phyloP scores from a whole-genome alignment of 768 basidiomycete genomes.

The Leccinum arenicola region DNA sequence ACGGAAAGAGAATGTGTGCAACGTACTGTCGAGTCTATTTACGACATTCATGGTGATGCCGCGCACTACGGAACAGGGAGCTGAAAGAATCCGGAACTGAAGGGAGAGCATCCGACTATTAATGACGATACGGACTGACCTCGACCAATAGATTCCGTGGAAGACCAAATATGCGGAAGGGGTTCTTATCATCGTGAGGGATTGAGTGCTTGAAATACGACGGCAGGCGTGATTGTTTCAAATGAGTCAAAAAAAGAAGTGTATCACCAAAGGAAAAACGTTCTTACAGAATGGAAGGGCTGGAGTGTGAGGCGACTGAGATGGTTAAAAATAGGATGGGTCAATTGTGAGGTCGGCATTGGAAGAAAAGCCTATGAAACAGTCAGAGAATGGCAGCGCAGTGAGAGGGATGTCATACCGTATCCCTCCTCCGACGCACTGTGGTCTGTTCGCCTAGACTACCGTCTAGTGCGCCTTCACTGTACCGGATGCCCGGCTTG shows the following conservation, averaged over 20 bases:
- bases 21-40: constrained; percentile 62
- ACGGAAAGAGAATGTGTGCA: background rate
- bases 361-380: constrained; percentile 42
- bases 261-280: too few species aligned
- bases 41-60: constrained; percentile 57
- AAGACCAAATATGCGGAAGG: too few species aligned
- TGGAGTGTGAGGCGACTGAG: constrained; percentile 37
- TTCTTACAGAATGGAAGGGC: constrained; percentile 41
- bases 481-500: constrained; percentile 12
- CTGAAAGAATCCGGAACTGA: constrained; percentile 67
- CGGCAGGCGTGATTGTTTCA: too few species aligned
- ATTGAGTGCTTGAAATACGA: too few species aligned
- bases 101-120: background rate
- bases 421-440: constrained; percentile 24
- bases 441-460: constrained; percentile 18
- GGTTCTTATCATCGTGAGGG: too few species aligned
- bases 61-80: constrained; percentile 71
- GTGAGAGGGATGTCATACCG: constrained; percentile 8
- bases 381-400: background rate
- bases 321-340: constrained; percentile 41
- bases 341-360: constrained; percentile 38
- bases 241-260: too few species aligned
- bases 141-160: too few species aligned
- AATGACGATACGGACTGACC: background rate
- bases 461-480: constrained; percentile 10